phyloP scores from a whole-genome alignment of 352 stramenopile genomes.

The Phytophthora hybrid region DNA sequence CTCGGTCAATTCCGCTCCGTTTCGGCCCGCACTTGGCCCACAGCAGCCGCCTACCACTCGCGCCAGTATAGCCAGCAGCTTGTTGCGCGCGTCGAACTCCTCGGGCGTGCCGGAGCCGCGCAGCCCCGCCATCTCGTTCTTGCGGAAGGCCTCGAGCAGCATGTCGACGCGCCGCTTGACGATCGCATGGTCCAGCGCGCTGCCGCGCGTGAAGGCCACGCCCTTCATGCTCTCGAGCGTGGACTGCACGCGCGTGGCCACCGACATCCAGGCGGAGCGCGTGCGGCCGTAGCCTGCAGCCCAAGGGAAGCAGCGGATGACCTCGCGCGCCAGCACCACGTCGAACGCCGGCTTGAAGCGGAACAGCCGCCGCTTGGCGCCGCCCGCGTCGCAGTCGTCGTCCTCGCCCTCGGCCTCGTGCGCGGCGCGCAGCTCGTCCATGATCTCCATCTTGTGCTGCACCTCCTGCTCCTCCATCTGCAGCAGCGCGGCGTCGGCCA shows the following conservation, averaged over 20 bases:
- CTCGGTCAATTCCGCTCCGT: slow-evolving; percentile 15
- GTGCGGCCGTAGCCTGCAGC: slow-evolving; percentile 51
- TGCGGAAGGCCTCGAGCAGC: slow-evolving; percentile 48
- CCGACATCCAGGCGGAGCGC: slow-evolving; percentile 47
- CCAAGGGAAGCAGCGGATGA: slow-evolving; percentile 54
- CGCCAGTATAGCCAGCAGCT: slow-evolving; percentile 44
- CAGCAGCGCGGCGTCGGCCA: slow-evolving; percentile 30
- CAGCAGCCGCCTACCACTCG: slow-evolving; percentile 32
- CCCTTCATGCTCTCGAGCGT: slow-evolving; percentile 37
- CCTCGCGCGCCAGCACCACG: slow-evolving; percentile 48
- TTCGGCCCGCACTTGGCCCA: background rate
- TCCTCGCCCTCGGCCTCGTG: slow-evolving; percentile 32
- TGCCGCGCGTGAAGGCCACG: slow-evolving; percentile 28
- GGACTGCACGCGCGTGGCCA: slow-evolving; percentile 41
- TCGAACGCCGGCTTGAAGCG: slow-evolving; percentile 51
- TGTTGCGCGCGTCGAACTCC: slow-evolving; percentile 50
- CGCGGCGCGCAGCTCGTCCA: slow-evolving; percentile 38
- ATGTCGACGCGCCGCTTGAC: slow-evolving; percentile 54
- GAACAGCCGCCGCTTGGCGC: slow-evolving; percentile 47
- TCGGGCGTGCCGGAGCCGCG: slow-evolving; percentile 44
- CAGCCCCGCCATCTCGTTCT: slow-evolving; percentile 46
- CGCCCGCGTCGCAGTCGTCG: slow-evolving; percentile 25
- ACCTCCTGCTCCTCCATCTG: slow-evolving; percentile 25
- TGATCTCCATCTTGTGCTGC: slow-evolving; percentile 23
- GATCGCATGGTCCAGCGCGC: slow-evolving; percentile 44